Evolutionary conservation across 352 stramenopile species (phyloP), one percentile per base, ranked within the genome.

Genomic region (Phytophthora citricola): DNA sequence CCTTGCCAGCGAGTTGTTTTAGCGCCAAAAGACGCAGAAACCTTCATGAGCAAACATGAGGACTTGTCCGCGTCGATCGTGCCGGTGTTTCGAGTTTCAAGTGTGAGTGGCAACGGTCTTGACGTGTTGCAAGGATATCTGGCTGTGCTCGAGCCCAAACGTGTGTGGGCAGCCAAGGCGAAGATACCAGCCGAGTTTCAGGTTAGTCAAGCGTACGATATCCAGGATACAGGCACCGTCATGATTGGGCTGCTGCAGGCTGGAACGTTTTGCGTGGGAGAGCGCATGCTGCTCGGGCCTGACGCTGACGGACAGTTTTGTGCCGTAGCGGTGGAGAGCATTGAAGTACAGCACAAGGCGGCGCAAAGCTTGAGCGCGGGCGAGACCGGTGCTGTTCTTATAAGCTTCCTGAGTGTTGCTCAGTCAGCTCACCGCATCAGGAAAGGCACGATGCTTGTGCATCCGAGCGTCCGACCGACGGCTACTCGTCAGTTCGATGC

Each of bases 331-430:
- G 76, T 95, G 38, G 75, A 90, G 57, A 95, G 77, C 60, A 91
- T 95, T 45, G 81, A 95, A 69, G 87, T 93, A 29, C 85, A 93
- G 62, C 83, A 83, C 44, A 90, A 89, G 31, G 78, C 87, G 1
- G 75, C 79, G 7, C 73, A 79, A 27, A 79, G 65, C 17, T 55
- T 95, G 15, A 79, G 72, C 29, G 84, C 87, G 0, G 87, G 87
- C 9, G 83, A 95, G 69, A 92, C 83, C 1, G 87, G 83, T 6
- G 85, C 87, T 22, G 51, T 93, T 8, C 65, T 91, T 1, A 81
- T 95, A 43, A 75, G 69, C 49, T 87, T 86, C 40, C 14, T 79
- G 15, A 57, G 51, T 45, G 34, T 48, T 48, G 41, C 46, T 44
- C 57, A 69, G 40, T 47, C 66, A 27, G 52, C 43, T 17, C 61